Conservation (phyloP, 2,329 filamentous ascomycete genomes). For the Ilyonectria destructans region DNA sequence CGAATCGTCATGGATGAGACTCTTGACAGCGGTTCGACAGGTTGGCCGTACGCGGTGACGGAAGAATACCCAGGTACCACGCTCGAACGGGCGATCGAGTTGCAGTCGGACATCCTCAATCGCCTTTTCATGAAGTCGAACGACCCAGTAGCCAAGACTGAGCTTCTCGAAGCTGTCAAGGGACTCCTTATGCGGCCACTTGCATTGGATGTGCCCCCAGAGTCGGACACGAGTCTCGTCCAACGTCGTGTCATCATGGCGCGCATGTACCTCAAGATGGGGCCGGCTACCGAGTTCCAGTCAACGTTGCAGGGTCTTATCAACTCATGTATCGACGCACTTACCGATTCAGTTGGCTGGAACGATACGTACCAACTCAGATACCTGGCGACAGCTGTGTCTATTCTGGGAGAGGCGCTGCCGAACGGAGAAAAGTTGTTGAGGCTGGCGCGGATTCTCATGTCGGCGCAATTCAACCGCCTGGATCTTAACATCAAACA, state of each 20-base stretch:
- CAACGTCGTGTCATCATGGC: constrained; percentile 37
- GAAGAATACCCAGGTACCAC: constrained; percentile 32
- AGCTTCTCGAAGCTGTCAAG: constrained; percentile 37
- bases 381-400: constrained; percentile 37
- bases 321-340: constrained; percentile 36
- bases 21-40: constrained; percentile 40
- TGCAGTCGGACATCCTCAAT: constrained; percentile 41
- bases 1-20: constrained; percentile 42
- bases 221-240: constrained; percentile 29
- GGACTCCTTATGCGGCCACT: constrained; percentile 39
- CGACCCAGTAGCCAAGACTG: constrained; percentile 40
- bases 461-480: constrained; percentile 46
- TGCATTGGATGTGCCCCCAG: constrained; percentile 40
- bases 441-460: constrained; percentile 41
- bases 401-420: constrained; percentile 34
- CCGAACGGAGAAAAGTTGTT: constrained; percentile 33
- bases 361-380: constrained; percentile 43
- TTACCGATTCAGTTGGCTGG: constrained; percentile 46
- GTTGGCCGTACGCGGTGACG: constrained; percentile 44
- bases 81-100: constrained; percentile 33
- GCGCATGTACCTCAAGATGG: constrained; percentile 47
- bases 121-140: constrained; percentile 40
- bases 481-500: constrained; percentile 26
- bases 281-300: constrained; percentile 43
- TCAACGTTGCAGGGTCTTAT: constrained; percentile 40